Evolutionary conservation across 2,329 filamentous ascomycete species (phyloP), one percentile per base, ranked within the genome.

Genomic region (Dothidotthia symphoricarpi): DNA sequence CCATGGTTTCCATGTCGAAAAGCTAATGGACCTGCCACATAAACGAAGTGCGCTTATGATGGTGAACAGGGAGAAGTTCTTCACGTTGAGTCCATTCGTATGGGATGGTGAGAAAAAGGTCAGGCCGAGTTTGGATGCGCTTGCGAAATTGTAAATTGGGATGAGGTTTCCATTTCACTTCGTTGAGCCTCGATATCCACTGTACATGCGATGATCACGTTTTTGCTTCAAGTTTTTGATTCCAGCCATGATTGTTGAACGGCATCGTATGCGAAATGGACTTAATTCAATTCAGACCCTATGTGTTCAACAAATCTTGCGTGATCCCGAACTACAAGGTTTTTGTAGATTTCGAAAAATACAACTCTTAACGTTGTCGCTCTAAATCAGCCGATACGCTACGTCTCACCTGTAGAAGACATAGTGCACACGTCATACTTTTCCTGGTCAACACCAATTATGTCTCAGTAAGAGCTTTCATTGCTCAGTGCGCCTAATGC

Each of bases 1-100:
- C 34, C 82, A 87, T 53, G 85, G 85, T 1, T 83, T 88, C 53
- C 79, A 80, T 6, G 71, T 88, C 25, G 81, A 85, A 52, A 85
- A 85, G 66, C 80, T 86, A 44, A 78, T 87, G 45, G 85, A 88
- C 51, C 66, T 88, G 45, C 82, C 82, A 4, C 80, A 86, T 53
- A 87, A 88, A 71, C 75, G 85, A 17, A 83, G 82, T 39, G 82
- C 81, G 2, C 75, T 86, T 44, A 76, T 85, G 59, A 72, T 75
- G 42, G 83, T 82, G 53, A 77, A 77, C 34, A 70, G 83, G 6
- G 81, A 83, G 61, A 73, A 82, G 39, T 87, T 85, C 71, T 86
- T 86, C 67, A 82, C 85, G 59, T 64, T 85, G 8, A 80, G 78
- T 47, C 80, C 80, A 7, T 69, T 83, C 19, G 55, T 59, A 1